phyloP scores from a whole-genome alignment of 306 rosid species.

The Neltuma alba region DNA sequence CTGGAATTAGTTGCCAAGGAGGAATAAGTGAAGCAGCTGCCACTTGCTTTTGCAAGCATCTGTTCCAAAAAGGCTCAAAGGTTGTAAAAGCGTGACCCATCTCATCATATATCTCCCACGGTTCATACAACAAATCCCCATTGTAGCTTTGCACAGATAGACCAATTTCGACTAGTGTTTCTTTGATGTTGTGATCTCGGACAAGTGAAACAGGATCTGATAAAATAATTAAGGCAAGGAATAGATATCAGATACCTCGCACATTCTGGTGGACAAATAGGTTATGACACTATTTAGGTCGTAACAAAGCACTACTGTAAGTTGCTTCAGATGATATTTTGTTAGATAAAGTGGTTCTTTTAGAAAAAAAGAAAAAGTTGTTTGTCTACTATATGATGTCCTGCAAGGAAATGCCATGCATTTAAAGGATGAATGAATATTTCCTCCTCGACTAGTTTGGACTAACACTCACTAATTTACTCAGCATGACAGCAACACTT shows the following conservation, averaged over 20 bases:
- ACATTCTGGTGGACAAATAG: not conserved
- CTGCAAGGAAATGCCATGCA: not conserved
- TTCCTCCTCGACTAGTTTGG: constrained; percentile 13
- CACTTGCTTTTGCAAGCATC: constrained; percentile 61
- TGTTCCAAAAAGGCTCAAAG: constrained; percentile 77
- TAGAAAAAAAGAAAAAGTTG: not conserved
- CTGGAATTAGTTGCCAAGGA: constrained; percentile 72
- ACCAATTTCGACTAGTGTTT: constrained; percentile 73
- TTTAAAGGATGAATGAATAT: not conserved
- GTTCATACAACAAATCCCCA: constrained; percentile 85
- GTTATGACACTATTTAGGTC: constrained; percentile 14
- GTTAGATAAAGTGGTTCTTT: not conserved
- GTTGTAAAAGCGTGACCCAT: constrained; percentile 80
- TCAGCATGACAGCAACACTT: not conserved
- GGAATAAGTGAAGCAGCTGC: constrained; percentile 61
- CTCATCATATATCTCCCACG: constrained; percentile 79
- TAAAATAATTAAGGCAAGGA: constrained; percentile 25
- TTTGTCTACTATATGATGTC: constrained; percentile 12
- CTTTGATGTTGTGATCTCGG: constrained; percentile 76
- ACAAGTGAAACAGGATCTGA: constrained; percentile 91
- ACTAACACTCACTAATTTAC: not conserved
- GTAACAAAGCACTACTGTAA: not conserved
- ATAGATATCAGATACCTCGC: constrained; percentile 27
- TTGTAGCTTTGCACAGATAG: constrained; percentile 87
- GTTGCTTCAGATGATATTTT: not conserved